Percentiles rank a stretch among this genome's conserved stretches.
Evolutionary conservation across 78 protist genomes (phyloP).

Genomic region (Dictyostelium brefeldianum): DNA sequence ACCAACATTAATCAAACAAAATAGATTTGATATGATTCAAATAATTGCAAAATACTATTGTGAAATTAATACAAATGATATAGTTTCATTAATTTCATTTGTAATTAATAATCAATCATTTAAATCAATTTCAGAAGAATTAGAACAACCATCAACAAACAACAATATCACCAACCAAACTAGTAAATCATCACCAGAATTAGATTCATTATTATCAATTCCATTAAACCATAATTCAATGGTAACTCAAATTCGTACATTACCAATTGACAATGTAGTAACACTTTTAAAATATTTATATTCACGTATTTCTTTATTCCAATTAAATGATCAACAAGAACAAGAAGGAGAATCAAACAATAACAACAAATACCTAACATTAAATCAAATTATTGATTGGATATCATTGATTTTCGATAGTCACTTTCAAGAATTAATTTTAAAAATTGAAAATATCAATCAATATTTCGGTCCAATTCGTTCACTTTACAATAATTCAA

Average conservation of each 20-base stretch:
- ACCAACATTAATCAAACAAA: not conserved
- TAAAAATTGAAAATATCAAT: constrained; percentile 14
- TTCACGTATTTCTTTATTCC: constrained; percentile 21
- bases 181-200: not conserved
- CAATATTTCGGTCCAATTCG: constrained; percentile 25
- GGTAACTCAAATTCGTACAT: not conserved
- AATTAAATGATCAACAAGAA: not conserved
- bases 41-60: not conserved
- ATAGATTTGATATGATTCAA: not conserved
- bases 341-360: not conserved
- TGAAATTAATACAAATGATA: not conserved
- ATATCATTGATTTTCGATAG: constrained; percentile 25
- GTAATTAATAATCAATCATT: not conserved
- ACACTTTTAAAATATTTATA: constrained; percentile 14
- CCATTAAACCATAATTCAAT: not conserved
- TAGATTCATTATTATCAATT: not conserved
- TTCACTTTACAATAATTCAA: constrained; percentile 9
- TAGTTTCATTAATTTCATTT: not conserved
- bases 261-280: not conserved
- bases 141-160: not conserved
- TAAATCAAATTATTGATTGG: constrained; percentile 46
- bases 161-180: not conserved
- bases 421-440: constrained; percentile 40
- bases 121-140: not conserved
- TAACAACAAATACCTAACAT: not conserved